Base-by-base conservation (phyloP, 441 rosid species). In the Pelargonium fulgidum region DNA sequence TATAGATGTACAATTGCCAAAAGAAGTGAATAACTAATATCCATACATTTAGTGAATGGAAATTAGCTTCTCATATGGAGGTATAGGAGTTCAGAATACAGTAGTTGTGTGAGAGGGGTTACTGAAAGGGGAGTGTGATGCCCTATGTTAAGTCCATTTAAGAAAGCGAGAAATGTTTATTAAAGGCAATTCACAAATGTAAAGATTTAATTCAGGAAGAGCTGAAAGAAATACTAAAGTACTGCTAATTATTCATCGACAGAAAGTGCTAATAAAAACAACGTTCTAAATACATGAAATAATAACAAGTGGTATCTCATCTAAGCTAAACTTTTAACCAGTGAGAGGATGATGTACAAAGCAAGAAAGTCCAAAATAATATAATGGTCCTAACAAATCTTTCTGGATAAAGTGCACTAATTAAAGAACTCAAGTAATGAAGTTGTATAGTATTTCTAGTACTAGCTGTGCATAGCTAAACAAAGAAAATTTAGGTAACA, bases 1-100 rank as follows among this genome's bases (percentile, higher is more conserved):
- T 24, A 62, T 26, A 24, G 41, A 29, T 13, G 42, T 24, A 9
- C 65, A 16, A 29, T 26, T 13, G 42, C 29, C 65, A 62, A 62
- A 62, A 62, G 42, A 62, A 62, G n/a, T 62, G 42, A 62, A 62
- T 36, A 36, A 36, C 41, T 33, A 33, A 33, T 20, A 58, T 58
- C n/a, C 9, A 12, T 26, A 26, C 26, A 22, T 24, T 24, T 4
- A 62, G 29, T 26, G 41, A 39, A 62, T 62, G 42, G n/a, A 61
- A 59, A 10, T 61, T 11, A 11, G 64, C 16, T 24, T 61, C 39
- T 61, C 24, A 33, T 22, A 61, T 6, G 64, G 29, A 61, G 64
- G 29, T 61, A 12, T 14, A 50, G n/a, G 58, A 14, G 58, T 50
- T 44, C 11, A n/a, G 54, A 48, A 13, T 48, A 11, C 54, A 48